Conservation (phyloP, 306 rosid species). For the Cicer bijugum region DNA sequence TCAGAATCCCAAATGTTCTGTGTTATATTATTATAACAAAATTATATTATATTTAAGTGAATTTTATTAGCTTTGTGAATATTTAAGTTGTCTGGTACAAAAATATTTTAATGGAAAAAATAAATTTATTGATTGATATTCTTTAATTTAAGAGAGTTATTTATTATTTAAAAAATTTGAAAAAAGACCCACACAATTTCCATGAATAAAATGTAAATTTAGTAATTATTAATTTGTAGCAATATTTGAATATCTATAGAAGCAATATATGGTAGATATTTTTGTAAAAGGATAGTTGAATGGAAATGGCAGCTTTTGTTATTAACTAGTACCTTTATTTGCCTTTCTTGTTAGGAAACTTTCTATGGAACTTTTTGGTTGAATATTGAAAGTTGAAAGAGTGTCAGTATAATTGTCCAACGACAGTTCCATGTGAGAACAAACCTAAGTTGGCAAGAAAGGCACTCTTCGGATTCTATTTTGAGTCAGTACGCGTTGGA, state of each 20-base stretch:
- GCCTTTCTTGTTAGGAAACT: constrained; percentile 35
- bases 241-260: not conserved
- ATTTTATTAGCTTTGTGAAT: too few species aligned
- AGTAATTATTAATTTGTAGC: not conserved
- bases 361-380: constrained; percentile 39
- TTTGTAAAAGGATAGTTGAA: constrained; percentile 10
- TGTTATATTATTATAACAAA: too few species aligned
- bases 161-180: too few species aligned
- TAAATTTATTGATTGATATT: too few species aligned
- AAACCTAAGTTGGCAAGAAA: constrained; percentile 45
- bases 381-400: constrained; percentile 44
- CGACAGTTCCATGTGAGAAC: constrained; percentile 45
- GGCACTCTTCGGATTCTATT: constrained; percentile 39
- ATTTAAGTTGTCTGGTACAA: too few species aligned
- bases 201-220: too few species aligned
- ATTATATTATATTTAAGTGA: too few species aligned
- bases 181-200: too few species aligned
- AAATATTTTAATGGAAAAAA: too few species aligned
- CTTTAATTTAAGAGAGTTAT: too few species aligned
- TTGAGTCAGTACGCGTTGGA: constrained; percentile 35
- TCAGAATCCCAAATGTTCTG: too few species aligned
- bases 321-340: constrained; percentile 24
- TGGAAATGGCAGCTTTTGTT: constrained; percentile 30
- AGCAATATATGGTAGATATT: constrained; percentile 6
- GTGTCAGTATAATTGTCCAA: constrained; percentile 46